A percentile compares a stretch with the other conserved stretches of the same genome.
phyloP scores from a whole-genome alignment of 768 basidiomycete species.

The Pholiota microspora region DNA sequence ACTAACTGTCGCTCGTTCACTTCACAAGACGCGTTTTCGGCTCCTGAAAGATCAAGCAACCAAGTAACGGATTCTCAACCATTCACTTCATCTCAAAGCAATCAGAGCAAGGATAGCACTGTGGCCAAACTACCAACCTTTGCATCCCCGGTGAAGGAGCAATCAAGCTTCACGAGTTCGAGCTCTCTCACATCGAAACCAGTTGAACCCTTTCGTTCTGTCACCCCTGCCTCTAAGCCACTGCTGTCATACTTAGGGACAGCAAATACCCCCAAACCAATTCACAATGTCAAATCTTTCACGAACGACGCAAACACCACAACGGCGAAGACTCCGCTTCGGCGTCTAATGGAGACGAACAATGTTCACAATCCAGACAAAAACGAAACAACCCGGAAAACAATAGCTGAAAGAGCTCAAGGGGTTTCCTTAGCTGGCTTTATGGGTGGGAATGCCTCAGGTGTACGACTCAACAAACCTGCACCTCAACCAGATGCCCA shows the following conservation, averaged over 20 bases:
- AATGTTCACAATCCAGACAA: slow-evolving; percentile 23
- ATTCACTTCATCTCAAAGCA: background rate
- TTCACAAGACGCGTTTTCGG: background rate
- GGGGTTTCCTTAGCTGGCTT: slow-evolving; percentile 77
- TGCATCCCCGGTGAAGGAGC: background rate
- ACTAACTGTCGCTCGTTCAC: slow-evolving; percentile 13
- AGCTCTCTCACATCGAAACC: slow-evolving; percentile 1
- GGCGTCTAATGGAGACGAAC: slow-evolving; percentile 24
- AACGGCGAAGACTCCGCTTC: slow-evolving; percentile 17
- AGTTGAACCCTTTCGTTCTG: slow-evolving; percentile 8
- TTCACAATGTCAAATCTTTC: background rate
- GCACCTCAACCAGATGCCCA: slow-evolving; percentile 69
- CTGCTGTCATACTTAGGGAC: slow-evolving; percentile 17
- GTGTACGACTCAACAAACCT: slow-evolving; percentile 70
- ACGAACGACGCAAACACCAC: background rate
- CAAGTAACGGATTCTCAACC: background rate
- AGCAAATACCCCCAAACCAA: slow-evolving; percentile 2
- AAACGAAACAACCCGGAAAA: slow-evolving; percentile 16
- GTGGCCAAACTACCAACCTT: background rate
- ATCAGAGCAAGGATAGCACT: background rate
- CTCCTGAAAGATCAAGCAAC: background rate
- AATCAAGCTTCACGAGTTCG: background rate
- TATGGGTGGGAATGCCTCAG: slow-evolving; percentile 76
- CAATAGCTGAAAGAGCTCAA: slow-evolving; percentile 32
- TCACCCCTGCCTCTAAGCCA: slow-evolving; percentile 9